Base-by-base conservation (phyloP, 2,329 filamentous ascomycete species). In the Coniosporium tulheliwenetii region DNA sequence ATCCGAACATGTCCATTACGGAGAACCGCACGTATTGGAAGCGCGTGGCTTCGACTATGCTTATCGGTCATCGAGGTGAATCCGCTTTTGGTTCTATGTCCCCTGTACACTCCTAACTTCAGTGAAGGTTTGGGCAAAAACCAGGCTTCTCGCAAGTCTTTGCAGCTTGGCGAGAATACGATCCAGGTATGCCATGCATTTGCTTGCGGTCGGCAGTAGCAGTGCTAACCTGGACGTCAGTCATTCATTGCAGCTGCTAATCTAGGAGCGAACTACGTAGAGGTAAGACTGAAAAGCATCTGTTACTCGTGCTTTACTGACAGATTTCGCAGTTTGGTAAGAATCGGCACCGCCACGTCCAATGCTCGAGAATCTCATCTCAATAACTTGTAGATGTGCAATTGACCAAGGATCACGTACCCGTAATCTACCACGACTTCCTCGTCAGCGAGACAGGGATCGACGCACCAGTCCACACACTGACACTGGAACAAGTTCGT, bases 341-440 rank as follows among this genome's bases (percentile, higher is more conserved):
- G 47, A 30, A 26, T 12, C 8, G 8, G n/a, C 38, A 7, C 29
- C 8, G 12, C 5, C 15, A 12, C 5, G 3, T 38, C 16, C 12
- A n/a, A n/a, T n/a, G n/a, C n/a, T n/a, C n/a, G n/a, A n/a, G 26
- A n/a, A 31, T 5, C 8, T 30, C 4, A 15, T 42, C 14, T 39
- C 42, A 13, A 46, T 30, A n/a, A 30, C 10, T 14, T 42, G 40
- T 82, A 53, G 91, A 98, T 56, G 91, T 98, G 1, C 91, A 98
- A 57, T 68, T 98, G 33, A 98, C 91, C n/a, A 98, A 98, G 55
- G 91, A 98, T 56, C 86, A 93, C 52, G 86, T 98, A 1, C 91
- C 91, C 0, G 89, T 98, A 48, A 94, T 98, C 52, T 98, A 98
- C 56, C 91, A 98, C 56, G 91, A 98, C 59, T 98, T 98, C 54